Evolutionary conservation across 495 filamentous ascomycete genomes (phyloP), one percentile per base, ranked within the genome.

Genomic region (Umbilicaria muhlenbergii): DNA sequence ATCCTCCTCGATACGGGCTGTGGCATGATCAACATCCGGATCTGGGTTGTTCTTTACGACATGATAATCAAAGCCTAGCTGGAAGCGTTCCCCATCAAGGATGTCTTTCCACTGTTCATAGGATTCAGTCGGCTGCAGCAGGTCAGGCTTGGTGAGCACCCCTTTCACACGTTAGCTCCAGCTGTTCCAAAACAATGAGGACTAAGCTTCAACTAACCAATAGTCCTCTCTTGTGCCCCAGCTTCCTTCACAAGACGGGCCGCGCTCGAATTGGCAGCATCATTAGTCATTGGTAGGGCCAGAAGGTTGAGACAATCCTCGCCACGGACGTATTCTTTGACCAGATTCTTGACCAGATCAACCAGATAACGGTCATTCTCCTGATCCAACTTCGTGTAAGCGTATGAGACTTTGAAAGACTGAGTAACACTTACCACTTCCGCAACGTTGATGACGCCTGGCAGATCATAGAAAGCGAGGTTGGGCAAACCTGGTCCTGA

Each of bases 91-190:
- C 0, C 76, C 77, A 0, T 60, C 56, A 11, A 91, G 58, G 37
- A 83, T 77, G 0, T 67, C 56, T 0, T 70, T 44, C 73, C 80
- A 83, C 16, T 74, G 71, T 0, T 52, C 42, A 21, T 75, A 56
- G 0, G 54, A 55, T n/a, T 70, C 65, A 0, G 60, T 63, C 0
- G 47, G 39, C 1, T 73, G 68, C 0, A 85, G 50, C 0, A 77
- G 66, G 50, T 94, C 86, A 0, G 86, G 83, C 52, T 88, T 94
- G 0, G 85, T 92, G 36, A 89, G 65, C 0, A 88, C 79, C 0
- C 24, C 24, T 28, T 28, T 28, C 24, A 28, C 2, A 28, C 24
- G 24, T 28, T 28, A 28, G 24, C 8, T 28, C 24, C 24, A 28
- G 24, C 24, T 10, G 24, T 28, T 8, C 24, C 3, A 28, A 10